Base-by-base conservation (phyloP, 306 rosid species). In the Lathyrus sativus region DNA sequence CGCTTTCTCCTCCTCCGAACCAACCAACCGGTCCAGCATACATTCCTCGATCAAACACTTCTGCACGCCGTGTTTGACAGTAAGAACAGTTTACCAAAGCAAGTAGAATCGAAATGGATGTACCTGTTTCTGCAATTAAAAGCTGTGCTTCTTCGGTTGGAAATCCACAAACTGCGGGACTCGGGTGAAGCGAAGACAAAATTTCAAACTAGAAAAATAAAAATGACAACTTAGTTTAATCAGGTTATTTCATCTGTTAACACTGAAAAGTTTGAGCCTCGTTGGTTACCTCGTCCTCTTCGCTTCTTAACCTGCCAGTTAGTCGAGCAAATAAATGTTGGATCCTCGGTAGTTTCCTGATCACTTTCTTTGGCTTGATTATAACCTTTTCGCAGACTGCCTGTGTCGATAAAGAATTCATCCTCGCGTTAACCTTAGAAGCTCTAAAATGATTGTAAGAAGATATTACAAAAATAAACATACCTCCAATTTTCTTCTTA, bases 1-100 rank as follows among this genome's bases (percentile, higher is more conserved):
- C 99, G 67, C 99, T 93, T 86, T 90, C 97, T 60, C 88, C 97
- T 26, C 99, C 97, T 65, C 99, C 97, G 69, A 93, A 88, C 99
- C 97, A 93, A 42, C 99, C 99, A 72, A 93, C 90, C 56, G 97
- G 99, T 64, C 97, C 99, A 62, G 97, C 99, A 75, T 86, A 93
- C 99, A 90, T 93, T 70, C 97, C 99, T 58, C 97, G 79, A 73
- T 93, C 99, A 77, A 93, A 90, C 74, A 86, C 76, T 75, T 90
- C 99, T 93, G 88, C 72, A 80, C 38, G 73, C 54, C 37, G 54
- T 56, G 26, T 38, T 58, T 54, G 28, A 62, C 62, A 51, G 38
- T 35, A 38, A 71, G 38, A 73, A 46, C 49, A 53, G 5, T 58
- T 75, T 24, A 28, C 63, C 11, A 61, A 66, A 22, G 12, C 26